Conservation (phyloP, 257 asterid genomes). For the Marsdenia floribunda region DNA sequence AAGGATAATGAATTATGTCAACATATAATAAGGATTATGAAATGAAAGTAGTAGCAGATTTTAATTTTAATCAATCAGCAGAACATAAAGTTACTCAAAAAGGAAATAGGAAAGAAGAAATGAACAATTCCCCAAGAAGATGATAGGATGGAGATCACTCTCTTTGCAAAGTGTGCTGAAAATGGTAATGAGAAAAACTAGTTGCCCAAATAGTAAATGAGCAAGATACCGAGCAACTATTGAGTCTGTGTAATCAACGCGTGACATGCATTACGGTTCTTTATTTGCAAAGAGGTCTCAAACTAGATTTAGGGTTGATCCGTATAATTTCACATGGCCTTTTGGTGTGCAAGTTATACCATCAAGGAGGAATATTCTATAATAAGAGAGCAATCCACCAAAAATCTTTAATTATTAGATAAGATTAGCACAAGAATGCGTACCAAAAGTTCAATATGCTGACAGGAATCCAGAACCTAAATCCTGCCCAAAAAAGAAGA, state of each 20-base stretch:
- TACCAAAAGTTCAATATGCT: constrained; percentile 89
- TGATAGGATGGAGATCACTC: neutral
- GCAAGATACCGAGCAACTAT: neutral
- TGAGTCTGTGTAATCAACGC: neutral
- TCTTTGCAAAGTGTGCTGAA: neutral
- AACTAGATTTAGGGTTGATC: neutral
- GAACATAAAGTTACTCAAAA: neutral
- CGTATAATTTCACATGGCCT: neutral
- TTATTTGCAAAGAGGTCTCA: neutral
- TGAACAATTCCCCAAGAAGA: neutral
- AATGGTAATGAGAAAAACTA: neutral
- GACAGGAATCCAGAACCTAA: constrained; percentile 96
- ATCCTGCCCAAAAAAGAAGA: constrained; percentile 45
- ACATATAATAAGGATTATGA: neutral
- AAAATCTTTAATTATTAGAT: neutral
- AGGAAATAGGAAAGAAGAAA: neutral
- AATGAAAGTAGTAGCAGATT: neutral
- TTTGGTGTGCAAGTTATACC: neutral
- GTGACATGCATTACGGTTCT: neutral
- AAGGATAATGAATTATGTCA: neutral
- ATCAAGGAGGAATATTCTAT: neutral
- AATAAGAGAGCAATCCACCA: neutral
- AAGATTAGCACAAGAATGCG: constrained; percentile 14
- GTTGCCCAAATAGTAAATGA: neutral
- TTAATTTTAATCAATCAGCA: neutral